Evolutionary conservation across 2,329 filamentous ascomycete species (phyloP).

Genomic region (Cercospora berteroae): DNA sequence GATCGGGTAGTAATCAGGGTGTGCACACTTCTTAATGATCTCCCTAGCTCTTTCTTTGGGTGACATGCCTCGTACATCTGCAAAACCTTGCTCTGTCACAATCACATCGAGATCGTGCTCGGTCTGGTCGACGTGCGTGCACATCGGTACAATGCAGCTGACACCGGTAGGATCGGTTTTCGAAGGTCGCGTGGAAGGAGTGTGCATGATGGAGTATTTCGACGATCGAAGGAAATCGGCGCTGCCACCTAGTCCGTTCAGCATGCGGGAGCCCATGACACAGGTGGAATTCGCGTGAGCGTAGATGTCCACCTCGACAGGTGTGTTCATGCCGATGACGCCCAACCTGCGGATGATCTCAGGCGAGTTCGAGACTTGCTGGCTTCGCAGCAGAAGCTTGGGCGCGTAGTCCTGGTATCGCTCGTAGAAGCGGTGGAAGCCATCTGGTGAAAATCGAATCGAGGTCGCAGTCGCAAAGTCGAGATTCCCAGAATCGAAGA

Average conservation of each 20-base stretch:
- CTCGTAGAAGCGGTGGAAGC: conserved; percentile 87
- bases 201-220: conserved; percentile 94
- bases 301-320: conserved; percentile 91
- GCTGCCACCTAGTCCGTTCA: conserved; percentile 79
- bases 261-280: conserved; percentile 84
- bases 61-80: conserved; percentile 77
- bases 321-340: conserved; percentile 92
- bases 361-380: conserved; percentile 83
- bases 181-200: conserved; percentile 73
- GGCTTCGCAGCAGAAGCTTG: conserved; percentile 82
- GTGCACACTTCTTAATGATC: conserved; percentile 83
- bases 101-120: conserved; percentile 91
- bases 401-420: conserved; percentile 76
- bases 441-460: conserved; percentile 85
- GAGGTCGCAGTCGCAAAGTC: conserved; percentile 89
- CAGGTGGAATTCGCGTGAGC: conserved; percentile 89
- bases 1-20: conserved; percentile 81
- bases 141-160: conserved; percentile 89
- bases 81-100: conserved; percentile 74
- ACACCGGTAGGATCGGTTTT: conserved; percentile 82
- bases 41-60: conserved; percentile 77
- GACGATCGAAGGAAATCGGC: conserved; percentile 76
- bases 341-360: conserved; percentile 86
- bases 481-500: conserved; percentile 82
- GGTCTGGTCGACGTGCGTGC: conserved; percentile 87